These are phyloP conservation scores for Mortierella sp. DNA, from an alignment of 371 early-diverging fungal genomes.

Conservation along the genomic window DNA sequence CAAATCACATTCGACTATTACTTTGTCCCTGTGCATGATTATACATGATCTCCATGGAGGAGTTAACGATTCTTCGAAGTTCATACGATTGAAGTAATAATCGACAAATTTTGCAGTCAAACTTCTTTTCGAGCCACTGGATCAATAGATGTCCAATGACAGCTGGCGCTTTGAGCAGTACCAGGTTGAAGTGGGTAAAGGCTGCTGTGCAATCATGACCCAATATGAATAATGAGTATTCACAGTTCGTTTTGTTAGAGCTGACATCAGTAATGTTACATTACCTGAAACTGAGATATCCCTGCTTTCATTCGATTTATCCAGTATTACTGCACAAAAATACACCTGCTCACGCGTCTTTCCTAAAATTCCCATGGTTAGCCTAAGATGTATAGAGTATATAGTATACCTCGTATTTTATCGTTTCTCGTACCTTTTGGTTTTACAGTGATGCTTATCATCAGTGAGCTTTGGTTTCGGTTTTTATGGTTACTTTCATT, in stretches of 20 bases:
- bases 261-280: neutral
- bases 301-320: neutral
- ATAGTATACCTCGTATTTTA: neutral
- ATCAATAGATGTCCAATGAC: slow-evolving; percentile 30
- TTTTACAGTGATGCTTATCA: slow-evolving; percentile 35
- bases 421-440: slow-evolving; percentile 34
- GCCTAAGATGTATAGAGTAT: neutral
- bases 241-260: neutral
- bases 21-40: slow-evolving; percentile 24
- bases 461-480: slow-evolving; percentile 3
- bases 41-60: slow-evolving; percentile 32
- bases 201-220: slow-evolving; percentile 5
- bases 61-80: slow-evolving; percentile 42
- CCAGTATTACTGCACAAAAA: slow-evolving; percentile 22
- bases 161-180: slow-evolving; percentile 36
- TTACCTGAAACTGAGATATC: slow-evolving; percentile 2
- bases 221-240: neutral
- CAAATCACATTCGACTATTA: neutral
- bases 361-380: slow-evolving; percentile 11
- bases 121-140: slow-evolving; percentile 51
- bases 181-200: slow-evolving; percentile 31
- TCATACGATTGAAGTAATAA: slow-evolving; percentile 37
- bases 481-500: neutral
- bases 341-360: slow-evolving; percentile 29
- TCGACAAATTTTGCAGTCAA: slow-evolving; percentile 50